phyloP scores from a whole-genome alignment of 805 yeast species.

The Kluyveromyces aestuarii region DNA sequence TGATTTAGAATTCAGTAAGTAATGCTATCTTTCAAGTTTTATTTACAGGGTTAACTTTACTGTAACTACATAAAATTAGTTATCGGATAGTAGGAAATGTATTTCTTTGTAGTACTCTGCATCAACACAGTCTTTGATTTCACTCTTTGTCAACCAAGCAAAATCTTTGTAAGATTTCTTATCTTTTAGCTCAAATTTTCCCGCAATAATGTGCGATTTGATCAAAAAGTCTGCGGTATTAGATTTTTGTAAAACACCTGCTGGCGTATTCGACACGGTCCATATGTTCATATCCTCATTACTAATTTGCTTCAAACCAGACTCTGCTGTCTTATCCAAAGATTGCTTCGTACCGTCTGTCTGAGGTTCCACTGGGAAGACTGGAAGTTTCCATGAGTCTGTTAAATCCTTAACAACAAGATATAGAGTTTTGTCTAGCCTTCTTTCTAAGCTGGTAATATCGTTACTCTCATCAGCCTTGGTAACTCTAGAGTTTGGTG shows the following conservation, averaged over 20 bases:
- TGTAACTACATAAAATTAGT: constrained; percentile 4
- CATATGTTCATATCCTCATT: constrained; percentile 75
- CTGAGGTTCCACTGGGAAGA: constrained; percentile 36
- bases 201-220: constrained; percentile 84
- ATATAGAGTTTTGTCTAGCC: constrained; percentile 71
- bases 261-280: constrained; percentile 86
- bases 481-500: constrained; percentile 62
- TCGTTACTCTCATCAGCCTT: constrained; percentile 65
- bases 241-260: constrained; percentile 48
- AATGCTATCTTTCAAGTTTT: neutral
- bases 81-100: constrained; percentile 31
- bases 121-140: constrained; percentile 46
- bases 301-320: constrained; percentile 61
- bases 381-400: constrained; percentile 70
- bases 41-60: constrained; percentile 6
- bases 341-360: constrained; percentile 33
- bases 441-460: constrained; percentile 63
- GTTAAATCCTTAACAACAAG: constrained; percentile 46
- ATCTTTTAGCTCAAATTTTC: constrained; percentile 47
- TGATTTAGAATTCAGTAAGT: neutral
- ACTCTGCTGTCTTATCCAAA: constrained; percentile 65
- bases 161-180: constrained; percentile 37
- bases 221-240: constrained; percentile 52
- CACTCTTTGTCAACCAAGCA: constrained; percentile 83
- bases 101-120: constrained; percentile 48